Percentiles rank a stretch among this genome's conserved stretches.
phyloP scores from a whole-genome alignment of 371 early-diverging fungal genomes.

The Mucor racemosus region DNA sequence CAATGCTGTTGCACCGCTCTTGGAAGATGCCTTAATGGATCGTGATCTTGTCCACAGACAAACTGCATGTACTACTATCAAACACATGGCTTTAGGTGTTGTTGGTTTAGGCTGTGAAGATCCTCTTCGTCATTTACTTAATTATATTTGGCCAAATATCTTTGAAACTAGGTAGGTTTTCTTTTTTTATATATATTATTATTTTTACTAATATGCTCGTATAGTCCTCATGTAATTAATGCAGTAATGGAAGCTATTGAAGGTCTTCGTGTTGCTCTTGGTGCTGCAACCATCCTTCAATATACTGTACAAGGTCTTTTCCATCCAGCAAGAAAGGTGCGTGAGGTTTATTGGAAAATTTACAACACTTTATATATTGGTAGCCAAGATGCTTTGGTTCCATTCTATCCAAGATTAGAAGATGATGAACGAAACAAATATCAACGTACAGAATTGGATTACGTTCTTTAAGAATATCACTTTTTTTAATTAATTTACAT shows the following conservation, averaged over 20 bases:
- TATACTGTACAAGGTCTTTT: slow-evolving; percentile 95
- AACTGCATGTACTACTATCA: slow-evolving; percentile 94
- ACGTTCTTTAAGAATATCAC: slow-evolving; percentile 39
- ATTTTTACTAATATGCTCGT: slow-evolving; percentile 15
- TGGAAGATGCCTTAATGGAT: slow-evolving; percentile 98
- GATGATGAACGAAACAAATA: slow-evolving; percentile 79
- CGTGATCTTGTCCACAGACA: slow-evolving; percentile 97
- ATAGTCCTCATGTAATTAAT: slow-evolving; percentile 91
- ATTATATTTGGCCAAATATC: slow-evolving; percentile 97
- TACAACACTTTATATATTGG: slow-evolving; percentile 94
- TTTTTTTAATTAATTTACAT: background rate
- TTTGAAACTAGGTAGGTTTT: slow-evolving; percentile 81
- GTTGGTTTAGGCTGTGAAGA: slow-evolving; percentile 94
- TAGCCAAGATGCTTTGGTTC: slow-evolving; percentile 90
- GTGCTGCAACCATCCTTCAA: slow-evolving; percentile 83
- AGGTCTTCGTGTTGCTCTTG: slow-evolving; percentile 89
- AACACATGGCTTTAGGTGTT: slow-evolving; percentile 91
- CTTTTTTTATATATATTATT: background rate
- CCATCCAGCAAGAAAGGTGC: slow-evolving; percentile 96
- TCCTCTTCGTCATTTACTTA: slow-evolving; percentile 91
- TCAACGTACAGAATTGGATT: slow-evolving; percentile 77
- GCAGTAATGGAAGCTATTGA: slow-evolving; percentile 98
- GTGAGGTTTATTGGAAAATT: slow-evolving; percentile 98
- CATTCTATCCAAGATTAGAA: slow-evolving; percentile 90
- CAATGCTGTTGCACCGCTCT: slow-evolving; percentile 91